Percentiles rank a stretch among this genome's conserved stretches.
These are phyloP conservation scores for Zygosaccharomyces pseudobailii DNA, from an alignment of 1,139 yeast genomes.

Conservation along the genomic window DNA sequence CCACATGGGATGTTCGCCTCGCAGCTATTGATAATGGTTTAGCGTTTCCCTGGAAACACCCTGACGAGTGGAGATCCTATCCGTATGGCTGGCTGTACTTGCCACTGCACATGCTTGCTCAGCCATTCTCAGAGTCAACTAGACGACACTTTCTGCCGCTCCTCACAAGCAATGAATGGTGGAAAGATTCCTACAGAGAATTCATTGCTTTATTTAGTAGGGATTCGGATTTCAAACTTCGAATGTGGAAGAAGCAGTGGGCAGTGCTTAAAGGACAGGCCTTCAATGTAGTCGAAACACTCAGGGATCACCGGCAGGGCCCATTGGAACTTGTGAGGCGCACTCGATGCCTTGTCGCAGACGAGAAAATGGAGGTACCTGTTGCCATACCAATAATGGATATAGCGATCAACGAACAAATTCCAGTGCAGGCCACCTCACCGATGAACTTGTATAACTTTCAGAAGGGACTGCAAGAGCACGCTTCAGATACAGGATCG, in stretches of 20 bases:
- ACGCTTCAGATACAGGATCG: not conserved
- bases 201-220: conserved; percentile 48
- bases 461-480: not conserved
- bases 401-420: conserved; percentile 37
- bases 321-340: conserved; percentile 64
- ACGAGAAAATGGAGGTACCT: conserved; percentile 60
- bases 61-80: conserved; percentile 76
- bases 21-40: conserved; percentile 79
- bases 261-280: conserved; percentile 77
- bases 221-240: conserved; percentile 58
- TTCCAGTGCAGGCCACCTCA: conserved; percentile 15
- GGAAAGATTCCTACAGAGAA: conserved; percentile 55
- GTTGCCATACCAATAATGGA: conserved; percentile 33
- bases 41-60: conserved; percentile 79
- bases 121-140: conserved; percentile 57
- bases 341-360: conserved; percentile 54
- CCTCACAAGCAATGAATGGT: conserved; percentile 61
- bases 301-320: conserved; percentile 55
- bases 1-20: conserved; percentile 47
- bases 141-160: conserved; percentile 55
- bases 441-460: conserved; percentile 17
- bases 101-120: conserved; percentile 61
- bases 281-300: conserved; percentile 64
- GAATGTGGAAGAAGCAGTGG: conserved; percentile 66
- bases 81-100: conserved; percentile 77